Conservation (phyloP, 2,329 filamentous ascomycete genomes). For the Ciborinia camelliae region DNA sequence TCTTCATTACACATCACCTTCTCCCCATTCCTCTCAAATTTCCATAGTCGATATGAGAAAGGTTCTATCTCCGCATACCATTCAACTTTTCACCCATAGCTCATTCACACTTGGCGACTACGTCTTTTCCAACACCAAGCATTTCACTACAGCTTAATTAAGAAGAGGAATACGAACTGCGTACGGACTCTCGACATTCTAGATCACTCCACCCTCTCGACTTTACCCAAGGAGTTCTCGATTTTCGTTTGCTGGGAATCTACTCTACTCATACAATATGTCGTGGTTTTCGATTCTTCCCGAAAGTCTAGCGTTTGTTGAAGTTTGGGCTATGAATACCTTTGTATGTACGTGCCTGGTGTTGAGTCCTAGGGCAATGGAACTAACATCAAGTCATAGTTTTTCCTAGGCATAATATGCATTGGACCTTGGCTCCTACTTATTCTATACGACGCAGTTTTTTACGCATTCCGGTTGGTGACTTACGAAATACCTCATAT, state of each 20-base stretch:
- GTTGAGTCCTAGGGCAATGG: not conserved
- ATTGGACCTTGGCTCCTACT: conserved; percentile 61
- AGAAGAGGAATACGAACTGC: not conserved
- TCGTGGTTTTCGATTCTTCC: conserved; percentile 64
- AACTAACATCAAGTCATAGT: conserved; percentile 42
- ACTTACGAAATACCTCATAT: conserved; percentile 57
- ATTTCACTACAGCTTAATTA: conserved; percentile 6
- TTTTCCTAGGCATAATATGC: conserved; percentile 56
- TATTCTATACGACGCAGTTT: conserved; percentile 59
- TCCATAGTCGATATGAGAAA: conserved; percentile 11
- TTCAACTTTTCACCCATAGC: not conserved
- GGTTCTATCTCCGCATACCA: not conserved
- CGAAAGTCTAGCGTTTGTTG: conserved; percentile 51
- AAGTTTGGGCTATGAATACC: conserved; percentile 58
- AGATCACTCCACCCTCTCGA: not conserved
- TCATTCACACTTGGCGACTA: conserved; percentile 1
- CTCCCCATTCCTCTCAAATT: not conserved
- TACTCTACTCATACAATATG: conserved; percentile 44
- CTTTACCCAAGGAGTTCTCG: no score
- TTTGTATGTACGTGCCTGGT: conserved; percentile 41
- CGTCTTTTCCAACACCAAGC: not conserved
- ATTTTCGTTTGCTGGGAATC: not conserved
- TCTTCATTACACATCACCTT: not conserved
- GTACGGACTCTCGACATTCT: not conserved
- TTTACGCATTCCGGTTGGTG: conserved; percentile 58